Conservation (phyloP, 345 rosid genomes). For the Brassica cretica region DNA sequence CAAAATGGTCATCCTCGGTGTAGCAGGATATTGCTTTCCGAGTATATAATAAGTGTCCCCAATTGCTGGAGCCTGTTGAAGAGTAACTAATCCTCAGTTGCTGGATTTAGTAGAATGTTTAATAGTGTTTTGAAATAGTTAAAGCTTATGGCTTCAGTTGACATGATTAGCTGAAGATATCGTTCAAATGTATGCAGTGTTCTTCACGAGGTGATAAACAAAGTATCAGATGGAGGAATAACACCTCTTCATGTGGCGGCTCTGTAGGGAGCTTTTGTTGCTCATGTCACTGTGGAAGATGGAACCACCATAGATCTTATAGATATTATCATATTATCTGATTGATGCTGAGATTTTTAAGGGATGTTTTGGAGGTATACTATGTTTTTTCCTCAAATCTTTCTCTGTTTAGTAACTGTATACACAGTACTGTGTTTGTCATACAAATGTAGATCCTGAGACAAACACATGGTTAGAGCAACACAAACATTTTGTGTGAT, state of each 20-base stretch:
- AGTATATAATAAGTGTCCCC: conserved; percentile 71
- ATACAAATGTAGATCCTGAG: too few species aligned
- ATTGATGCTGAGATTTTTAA: too few species aligned
- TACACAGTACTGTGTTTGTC: too few species aligned
- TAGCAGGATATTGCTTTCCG: conserved; percentile 76
- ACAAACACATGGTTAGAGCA: too few species aligned
- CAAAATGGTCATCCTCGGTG: too few species aligned
- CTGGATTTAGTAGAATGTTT: conserved; percentile 9
- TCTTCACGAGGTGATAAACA: conserved; percentile 65
- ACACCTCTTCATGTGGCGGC: conserved; percentile 95
- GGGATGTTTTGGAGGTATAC: too few species aligned
- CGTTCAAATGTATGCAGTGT: conserved; percentile 46
- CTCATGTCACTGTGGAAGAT: conserved; percentile 41
- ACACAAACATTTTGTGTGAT: too few species aligned
- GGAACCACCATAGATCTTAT: conserved; percentile 93
- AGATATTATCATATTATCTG: conserved; percentile 39
- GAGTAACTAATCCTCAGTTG: conserved; percentile 41
- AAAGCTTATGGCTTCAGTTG: background rate
- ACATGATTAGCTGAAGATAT: background rate
- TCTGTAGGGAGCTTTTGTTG: conserved; percentile 81
- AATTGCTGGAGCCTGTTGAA: conserved; percentile 53
- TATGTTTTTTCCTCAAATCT: too few species aligned
- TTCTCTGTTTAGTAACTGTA: too few species aligned
- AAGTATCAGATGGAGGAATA: conserved; percentile 90
- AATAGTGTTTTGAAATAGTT: conserved; percentile 20